phyloP scores from a whole-genome alignment of 176 grass and related monocot species.

The Rhynchospora tenuis region DNA sequence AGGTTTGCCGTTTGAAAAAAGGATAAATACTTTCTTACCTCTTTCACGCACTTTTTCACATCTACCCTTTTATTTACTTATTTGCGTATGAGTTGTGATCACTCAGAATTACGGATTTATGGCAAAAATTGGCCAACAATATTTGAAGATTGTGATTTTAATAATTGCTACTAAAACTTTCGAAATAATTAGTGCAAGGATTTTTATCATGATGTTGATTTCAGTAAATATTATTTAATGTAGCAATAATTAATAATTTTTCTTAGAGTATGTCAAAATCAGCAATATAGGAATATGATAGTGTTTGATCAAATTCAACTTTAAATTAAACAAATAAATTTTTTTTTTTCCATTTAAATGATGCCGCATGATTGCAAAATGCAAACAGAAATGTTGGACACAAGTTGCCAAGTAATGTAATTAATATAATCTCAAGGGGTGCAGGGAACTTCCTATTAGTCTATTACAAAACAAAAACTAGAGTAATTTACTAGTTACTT shows the following conservation, averaged over 20 bases:
- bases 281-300: too few species aligned
- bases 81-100: background rate
- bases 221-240: background rate
- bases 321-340: too few species aligned
- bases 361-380: background rate
- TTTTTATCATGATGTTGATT: background rate
- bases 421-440: background rate
- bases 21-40: background rate
- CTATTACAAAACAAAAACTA: background rate
- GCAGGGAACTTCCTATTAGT: background rate
- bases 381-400: background rate
- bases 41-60: background rate
- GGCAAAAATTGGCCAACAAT: too few species aligned
- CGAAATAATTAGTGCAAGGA: too few species aligned
- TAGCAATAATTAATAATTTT: too few species aligned
- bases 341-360: background rate
- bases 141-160: too few species aligned
- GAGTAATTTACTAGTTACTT: background rate
- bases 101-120: too few species aligned
- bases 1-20: slow-evolving; percentile 13
- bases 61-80: background rate
- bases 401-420: background rate
- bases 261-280: too few species aligned
- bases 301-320: too few species aligned
- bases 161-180: too few species aligned